phyloP scores from a whole-genome alignment of 2,329 filamentous ascomycete genomes.

The Fusarium papillatum region DNA sequence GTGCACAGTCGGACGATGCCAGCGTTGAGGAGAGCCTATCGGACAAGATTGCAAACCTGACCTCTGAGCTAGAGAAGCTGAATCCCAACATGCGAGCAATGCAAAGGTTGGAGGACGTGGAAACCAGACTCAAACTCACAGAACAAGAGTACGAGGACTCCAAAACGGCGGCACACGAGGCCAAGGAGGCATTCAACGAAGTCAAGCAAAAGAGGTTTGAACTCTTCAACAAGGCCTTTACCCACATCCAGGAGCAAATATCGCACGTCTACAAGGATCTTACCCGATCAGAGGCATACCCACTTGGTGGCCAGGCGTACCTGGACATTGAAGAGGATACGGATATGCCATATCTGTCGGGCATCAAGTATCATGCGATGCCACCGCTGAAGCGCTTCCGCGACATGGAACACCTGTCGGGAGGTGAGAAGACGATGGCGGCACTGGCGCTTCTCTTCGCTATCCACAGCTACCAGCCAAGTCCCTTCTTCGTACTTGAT shows the following conservation, averaged over 20 bases:
- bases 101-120: slow-evolving; percentile 89
- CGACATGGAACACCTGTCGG: slow-evolving; percentile 98
- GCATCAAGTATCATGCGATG: slow-evolving; percentile 99
- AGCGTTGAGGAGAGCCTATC: slow-evolving; percentile 82
- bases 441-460: slow-evolving; percentile 96
- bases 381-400: slow-evolving; percentile 97
- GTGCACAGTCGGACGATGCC: slow-evolving; percentile 73
- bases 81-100: slow-evolving; percentile 97
- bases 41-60: slow-evolving; percentile 82
- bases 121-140: slow-evolving; percentile 84
- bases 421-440: slow-evolving; percentile 99
- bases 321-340: slow-evolving; percentile 94
- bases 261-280: slow-evolving; percentile 95
- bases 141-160: slow-evolving; percentile 93
- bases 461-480: slow-evolving; percentile 95
- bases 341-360: slow-evolving; percentile 95
- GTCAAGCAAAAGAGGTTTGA: slow-evolving; percentile 88
- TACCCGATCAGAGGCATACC: slow-evolving; percentile 90
- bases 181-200: slow-evolving; percentile 86
- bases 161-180: slow-evolving; percentile 78
- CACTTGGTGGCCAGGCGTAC: slow-evolving; percentile 90
- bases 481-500: slow-evolving; percentile 97
- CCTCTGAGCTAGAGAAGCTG: slow-evolving; percentile 89
- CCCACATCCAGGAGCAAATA: slow-evolving; percentile 96
- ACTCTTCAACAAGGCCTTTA: slow-evolving; percentile 95